Base-by-base conservation (phyloP, 73 alveolate genomes). In the Uronychia setigera region DNA sequence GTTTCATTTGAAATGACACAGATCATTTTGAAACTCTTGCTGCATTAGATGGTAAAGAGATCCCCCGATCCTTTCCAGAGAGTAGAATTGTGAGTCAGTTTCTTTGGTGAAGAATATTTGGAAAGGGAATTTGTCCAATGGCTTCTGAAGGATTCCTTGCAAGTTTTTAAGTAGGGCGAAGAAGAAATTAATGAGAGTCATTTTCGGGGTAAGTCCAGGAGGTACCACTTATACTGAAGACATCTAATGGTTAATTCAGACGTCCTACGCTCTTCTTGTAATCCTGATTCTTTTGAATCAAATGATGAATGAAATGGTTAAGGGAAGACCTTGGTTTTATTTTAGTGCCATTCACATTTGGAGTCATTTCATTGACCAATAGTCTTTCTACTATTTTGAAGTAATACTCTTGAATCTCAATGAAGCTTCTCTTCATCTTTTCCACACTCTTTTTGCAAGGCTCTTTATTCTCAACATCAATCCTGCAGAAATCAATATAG, bases 21-120 rank as follows among this genome's bases (percentile, higher is more conserved):
- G 67, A 11, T 46, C 67, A 19, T 46, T 46, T 11, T 5, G 19
- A 19, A 46, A 46, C n/a, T 5, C 19, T 19, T 46, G n/a, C 5
- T 32, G 78, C 76, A 33, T 87, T 11, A 86, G 67, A 59, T 58
- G 83, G 31, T 78, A 34, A 34, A 78, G 79, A 26, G 92, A 46
- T 0, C 92, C 92, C 0, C 92, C 92, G 1, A 86, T 79, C 46
- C 91, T 85, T 29, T 85, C 91, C 76, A 78, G 25, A 1, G 34
- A 60, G 74, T 77, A 34, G 79, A 83, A 75, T 0, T 29, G 25
- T 0, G 60, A 80, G 57, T 75, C 33, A 1, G 32, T 26, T 26
- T 85, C 91, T 33, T 58, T 76, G 9, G 86, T 19, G 59, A 85
- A 85, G 74, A 85, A 77, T 31, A 74, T 1, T 25, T 76, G 30